Evolutionary conservation across 2,329 filamentous ascomycete genomes (phyloP), one percentile per base, ranked within the genome.

Genomic region (Macroventuria anomochaeta): DNA sequence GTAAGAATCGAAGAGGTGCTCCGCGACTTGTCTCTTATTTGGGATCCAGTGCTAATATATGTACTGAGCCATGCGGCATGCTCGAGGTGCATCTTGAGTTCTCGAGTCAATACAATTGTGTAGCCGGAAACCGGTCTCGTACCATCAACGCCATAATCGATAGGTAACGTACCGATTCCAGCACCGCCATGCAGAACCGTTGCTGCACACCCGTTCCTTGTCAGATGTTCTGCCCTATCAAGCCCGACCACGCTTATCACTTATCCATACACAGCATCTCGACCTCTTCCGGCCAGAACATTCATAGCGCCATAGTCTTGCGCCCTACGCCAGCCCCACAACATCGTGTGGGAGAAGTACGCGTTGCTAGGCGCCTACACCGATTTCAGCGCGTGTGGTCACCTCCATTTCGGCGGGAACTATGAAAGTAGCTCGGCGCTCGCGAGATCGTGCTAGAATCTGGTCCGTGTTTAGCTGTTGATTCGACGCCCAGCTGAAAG

Each of bases 401-500:
- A 29, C 20, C 8, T 28, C 25, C 18, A 7, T 3, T 23, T 25
- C 5, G 28, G 17, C 33, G 18, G 18, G 7, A 10, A 34, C n/a
- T 23, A 33, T 33, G 1, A n/a, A 39, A 40, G 20, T 29, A 31
- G 44, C 21, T 34, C 44, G 44, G 39, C 15, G 18, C 29, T 48
- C 21, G 39, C 38, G 38, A 39, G 21, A 36, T 48, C 12, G 25
- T 48, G 44, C 33, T 44, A 4, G 21, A 11, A 39, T 40, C 10
- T 40, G 11, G 39, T 11, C n/a, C 12, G 33, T 21, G 33, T 34
- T 23, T 25, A 39, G 44, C 23, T 48, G 20, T 23, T 44, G 38
- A 43, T 47, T 54, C 44, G 39, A 32, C 37, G 42, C 51, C 20
- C 13, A 38, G 44, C 44, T 38, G 23, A 37, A 46, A 53, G 42